Evolutionary conservation across 306 rosid genomes (phyloP).

Genomic region (Prunus dulcis): DNA sequence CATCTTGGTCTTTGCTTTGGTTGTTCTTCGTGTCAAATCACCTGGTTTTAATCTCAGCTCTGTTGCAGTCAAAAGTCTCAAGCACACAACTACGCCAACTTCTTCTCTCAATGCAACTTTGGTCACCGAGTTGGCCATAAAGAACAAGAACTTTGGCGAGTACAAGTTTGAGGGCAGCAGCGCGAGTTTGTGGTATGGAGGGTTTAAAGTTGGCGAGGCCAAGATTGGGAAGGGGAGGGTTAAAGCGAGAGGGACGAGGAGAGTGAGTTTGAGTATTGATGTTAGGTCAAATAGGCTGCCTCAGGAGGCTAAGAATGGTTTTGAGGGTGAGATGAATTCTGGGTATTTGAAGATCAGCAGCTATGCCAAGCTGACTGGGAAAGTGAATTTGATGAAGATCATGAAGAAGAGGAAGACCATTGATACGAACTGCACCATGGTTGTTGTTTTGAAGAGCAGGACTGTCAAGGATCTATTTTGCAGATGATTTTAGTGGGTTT

Average conservation of each 20-base stretch:
- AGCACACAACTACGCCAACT: slow-evolving; percentile 17
- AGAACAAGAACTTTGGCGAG: slow-evolving; percentile 54
- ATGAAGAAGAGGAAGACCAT: slow-evolving; percentile 28
- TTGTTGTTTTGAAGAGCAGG: slow-evolving; percentile 39
- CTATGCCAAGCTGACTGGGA: slow-evolving; percentile 40
- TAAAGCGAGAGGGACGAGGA: slow-evolving; percentile 22
- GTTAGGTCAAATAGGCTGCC: slow-evolving; percentile 21
- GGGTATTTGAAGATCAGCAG: slow-evolving; percentile 45
- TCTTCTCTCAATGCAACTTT: slow-evolving; percentile 37
- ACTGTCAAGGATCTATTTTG: slow-evolving; percentile 40
- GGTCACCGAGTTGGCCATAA: slow-evolving; percentile 23
- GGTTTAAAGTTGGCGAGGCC: slow-evolving; percentile 26
- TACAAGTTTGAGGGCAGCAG: slow-evolving; percentile 33
- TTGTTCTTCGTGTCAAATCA: slow-evolving; percentile 35
- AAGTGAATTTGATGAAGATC: slow-evolving; percentile 36
- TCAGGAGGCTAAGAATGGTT: slow-evolving; percentile 8
- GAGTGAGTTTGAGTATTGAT: slow-evolving; percentile 22
- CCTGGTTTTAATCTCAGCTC: slow-evolving; percentile 40
- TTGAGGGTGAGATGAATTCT: slow-evolving; percentile 26
- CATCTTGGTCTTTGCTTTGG: slow-evolving; percentile 37
- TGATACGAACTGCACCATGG: slow-evolving; percentile 45
- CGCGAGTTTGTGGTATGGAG: slow-evolving; percentile 27
- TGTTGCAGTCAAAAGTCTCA: slow-evolving; percentile 17
- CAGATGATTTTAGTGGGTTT: neutral
- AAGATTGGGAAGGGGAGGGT: slow-evolving; percentile 18